Conservation (phyloP, 331 rosid genomes). For the Quercus tomentella region DNA sequence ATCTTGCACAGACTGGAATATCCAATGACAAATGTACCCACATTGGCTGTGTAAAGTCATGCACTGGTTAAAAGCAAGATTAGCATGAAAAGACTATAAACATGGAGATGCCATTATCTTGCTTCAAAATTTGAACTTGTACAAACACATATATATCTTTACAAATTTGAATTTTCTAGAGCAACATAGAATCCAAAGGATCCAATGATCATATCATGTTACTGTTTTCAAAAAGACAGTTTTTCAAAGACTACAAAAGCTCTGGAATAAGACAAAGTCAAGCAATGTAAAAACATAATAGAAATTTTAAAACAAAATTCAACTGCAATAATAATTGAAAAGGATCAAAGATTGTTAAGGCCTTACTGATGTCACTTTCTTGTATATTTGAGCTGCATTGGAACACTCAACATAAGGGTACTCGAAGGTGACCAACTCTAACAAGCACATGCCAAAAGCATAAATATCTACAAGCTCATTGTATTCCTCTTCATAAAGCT, state of each 20-base stretch:
- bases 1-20: not conserved
- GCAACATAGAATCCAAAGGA: not conserved
- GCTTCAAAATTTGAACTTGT: not conserved
- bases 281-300: not conserved
- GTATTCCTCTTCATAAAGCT: conserved; percentile 92
- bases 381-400: conserved; percentile 96
- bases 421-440: conserved; percentile 90
- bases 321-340: conserved; percentile 7
- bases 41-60: no score
- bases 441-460: conserved; percentile 96
- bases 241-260: not conserved
- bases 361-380: conserved; percentile 94
- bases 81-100: not conserved
- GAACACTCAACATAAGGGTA: conserved; percentile 88
- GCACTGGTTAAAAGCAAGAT: not conserved
- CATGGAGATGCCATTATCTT: not conserved
- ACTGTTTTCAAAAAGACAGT: not conserved
- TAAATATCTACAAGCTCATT: conserved; percentile 95
- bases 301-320: not conserved
- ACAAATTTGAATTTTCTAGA: not conserved
- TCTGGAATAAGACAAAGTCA: not conserved
- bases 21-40: not conserved
- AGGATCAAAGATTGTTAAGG: conserved; percentile 11
- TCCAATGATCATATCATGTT: not conserved
- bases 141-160: not conserved